Conservation (phyloP, 2,329 filamentous ascomycete genomes). For the Colletotrichum tofieldiae region DNA sequence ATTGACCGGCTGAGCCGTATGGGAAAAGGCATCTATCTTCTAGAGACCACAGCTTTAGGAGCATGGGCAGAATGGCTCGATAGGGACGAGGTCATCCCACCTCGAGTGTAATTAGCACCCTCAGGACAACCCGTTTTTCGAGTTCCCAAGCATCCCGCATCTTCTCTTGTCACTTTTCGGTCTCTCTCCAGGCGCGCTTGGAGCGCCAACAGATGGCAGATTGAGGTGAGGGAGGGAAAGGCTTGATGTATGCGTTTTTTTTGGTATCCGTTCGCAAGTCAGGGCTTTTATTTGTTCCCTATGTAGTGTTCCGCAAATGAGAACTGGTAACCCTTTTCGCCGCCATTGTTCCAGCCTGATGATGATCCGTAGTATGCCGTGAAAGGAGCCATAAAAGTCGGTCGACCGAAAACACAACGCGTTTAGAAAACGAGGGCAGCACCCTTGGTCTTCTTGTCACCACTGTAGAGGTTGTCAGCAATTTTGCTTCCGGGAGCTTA, state of each 20-base stretch:
- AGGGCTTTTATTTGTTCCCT: conserved; percentile 59
- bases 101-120: conserved; percentile 26
- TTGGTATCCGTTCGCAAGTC: conserved; percentile 43
- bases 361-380: conserved; percentile 47
- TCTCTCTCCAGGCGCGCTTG: conserved; percentile 27
- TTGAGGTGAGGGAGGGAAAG: conserved; percentile 11
- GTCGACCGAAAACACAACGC: conserved; percentile 58
- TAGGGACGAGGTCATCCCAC: conserved; percentile 34
- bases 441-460: conserved; percentile 99
- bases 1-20: conserved; percentile 42
- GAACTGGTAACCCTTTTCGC: conserved; percentile 64
- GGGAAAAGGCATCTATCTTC: conserved; percentile 34
- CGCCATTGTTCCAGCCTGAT: conserved; percentile 61
- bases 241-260: conserved; percentile 29
- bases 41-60: conserved; percentile 20
- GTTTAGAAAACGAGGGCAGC: conserved; percentile 99
- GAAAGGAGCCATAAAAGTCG: conserved; percentile 46
- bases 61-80: conserved; percentile 8
- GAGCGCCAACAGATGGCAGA: conserved; percentile 20
- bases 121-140: conserved; percentile 34
- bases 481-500: not conserved
- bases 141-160: conserved; percentile 8
- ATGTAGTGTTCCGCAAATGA: conserved; percentile 61
- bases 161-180: conserved; percentile 41
- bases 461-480: conserved; percentile 70